These are phyloP conservation scores for Diaporthe sp. DNA, from an alignment of 2,329 filamentous ascomycete genomes.

Conservation along the genomic window DNA sequence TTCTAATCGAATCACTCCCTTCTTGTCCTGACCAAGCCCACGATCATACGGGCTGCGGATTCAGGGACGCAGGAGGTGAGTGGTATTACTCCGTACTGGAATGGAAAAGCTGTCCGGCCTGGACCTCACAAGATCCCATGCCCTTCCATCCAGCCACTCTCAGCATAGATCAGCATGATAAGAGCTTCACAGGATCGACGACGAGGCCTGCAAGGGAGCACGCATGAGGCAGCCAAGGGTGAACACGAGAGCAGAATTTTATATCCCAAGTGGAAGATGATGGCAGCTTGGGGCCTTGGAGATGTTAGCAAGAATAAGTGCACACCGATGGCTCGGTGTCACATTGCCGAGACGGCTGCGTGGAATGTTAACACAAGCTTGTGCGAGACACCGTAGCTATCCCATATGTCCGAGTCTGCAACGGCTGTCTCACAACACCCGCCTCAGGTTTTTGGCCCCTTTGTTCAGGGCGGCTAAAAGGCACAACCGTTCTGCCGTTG, in stretches of 20 bases:
- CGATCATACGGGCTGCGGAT: background rate
- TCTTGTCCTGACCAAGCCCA: background rate
- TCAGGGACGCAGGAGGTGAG: background rate
- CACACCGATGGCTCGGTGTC: too few relatives aligned
- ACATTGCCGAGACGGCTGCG: background rate
- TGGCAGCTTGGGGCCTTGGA: too few relatives aligned
- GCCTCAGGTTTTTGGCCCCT: background rate
- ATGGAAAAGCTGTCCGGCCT: background rate
- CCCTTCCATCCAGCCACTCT: background rate
- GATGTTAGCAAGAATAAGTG: background rate
- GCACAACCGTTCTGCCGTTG: background rate
- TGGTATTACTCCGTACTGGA: background rate
- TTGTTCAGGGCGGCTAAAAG: slow-evolving; percentile 2
- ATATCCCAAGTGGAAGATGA: too few relatives aligned
- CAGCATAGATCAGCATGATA: background rate
- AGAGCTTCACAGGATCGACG: background rate
- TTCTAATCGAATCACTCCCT: background rate
- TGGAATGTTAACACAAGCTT: slow-evolving; percentile 8
- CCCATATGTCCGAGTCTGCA: background rate
- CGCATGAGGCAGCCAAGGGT: background rate
- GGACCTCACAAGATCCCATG: background rate
- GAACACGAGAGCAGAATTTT: background rate
- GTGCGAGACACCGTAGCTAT: background rate
- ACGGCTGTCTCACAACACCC: background rate
- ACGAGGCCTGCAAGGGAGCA: background rate